Evolutionary conservation across 2,329 filamentous ascomycete species (phyloP).

Genomic region (Alternaria solani): DNA sequence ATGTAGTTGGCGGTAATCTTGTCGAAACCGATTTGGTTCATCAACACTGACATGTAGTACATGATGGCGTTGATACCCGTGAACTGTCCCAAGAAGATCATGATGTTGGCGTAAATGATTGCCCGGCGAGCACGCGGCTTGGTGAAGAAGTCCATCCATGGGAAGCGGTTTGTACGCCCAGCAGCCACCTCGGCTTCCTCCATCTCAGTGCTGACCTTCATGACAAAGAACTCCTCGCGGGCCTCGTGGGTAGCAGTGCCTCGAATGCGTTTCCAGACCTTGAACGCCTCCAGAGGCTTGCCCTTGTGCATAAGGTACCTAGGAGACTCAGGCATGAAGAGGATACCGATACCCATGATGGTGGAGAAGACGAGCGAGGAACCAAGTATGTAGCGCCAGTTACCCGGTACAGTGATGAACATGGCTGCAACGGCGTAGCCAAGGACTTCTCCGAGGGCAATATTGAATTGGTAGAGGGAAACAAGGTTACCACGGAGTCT

Average conservation of each 20-base stretch:
- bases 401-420: slow-evolving; percentile 72
- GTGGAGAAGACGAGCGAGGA: slow-evolving; percentile 75
- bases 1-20: slow-evolving; percentile 72
- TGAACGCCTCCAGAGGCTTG: slow-evolving; percentile 66
- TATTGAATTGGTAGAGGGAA: slow-evolving; percentile 78
- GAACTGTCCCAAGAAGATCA: slow-evolving; percentile 77
- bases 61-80: slow-evolving; percentile 62
- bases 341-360: slow-evolving; percentile 69
- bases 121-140: slow-evolving; percentile 67
- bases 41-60: slow-evolving; percentile 75
- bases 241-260: slow-evolving; percentile 65
- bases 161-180: slow-evolving; percentile 64
- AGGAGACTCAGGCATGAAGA: slow-evolving; percentile 75
- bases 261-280: slow-evolving; percentile 76
- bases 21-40: slow-evolving; percentile 73
- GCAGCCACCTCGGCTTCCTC: slow-evolving; percentile 60
- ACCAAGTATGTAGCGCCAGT: slow-evolving; percentile 78
- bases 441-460: slow-evolving; percentile 76
- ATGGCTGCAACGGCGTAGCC: slow-evolving; percentile 78
- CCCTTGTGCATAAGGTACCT: slow-evolving; percentile 76
- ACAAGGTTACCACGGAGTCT: slow-evolving; percentile 75
- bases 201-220: slow-evolving; percentile 70
- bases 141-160: slow-evolving; percentile 79
- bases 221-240: slow-evolving; percentile 74
- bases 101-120: slow-evolving; percentile 71